Base-by-base conservation (phyloP, 1,284 basidiomycete species). In the Exobasidium rhododendri region DNA sequence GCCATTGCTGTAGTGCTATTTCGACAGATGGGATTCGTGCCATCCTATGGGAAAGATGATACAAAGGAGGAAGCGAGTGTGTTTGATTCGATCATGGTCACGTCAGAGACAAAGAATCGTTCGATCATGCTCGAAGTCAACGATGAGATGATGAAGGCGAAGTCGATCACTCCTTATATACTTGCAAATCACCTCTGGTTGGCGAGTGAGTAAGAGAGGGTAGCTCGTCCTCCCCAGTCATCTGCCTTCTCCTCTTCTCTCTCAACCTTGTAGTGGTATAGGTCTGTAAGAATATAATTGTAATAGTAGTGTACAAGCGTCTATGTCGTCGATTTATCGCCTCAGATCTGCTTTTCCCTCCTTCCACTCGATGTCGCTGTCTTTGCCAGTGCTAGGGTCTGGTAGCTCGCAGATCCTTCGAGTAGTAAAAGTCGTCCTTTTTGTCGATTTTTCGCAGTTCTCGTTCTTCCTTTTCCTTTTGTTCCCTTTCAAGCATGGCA, bases 1-100 rank as follows among this genome's bases (percentile, higher is more conserved):
- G 52, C 52, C 22, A 55, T 55, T 26, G 52, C 52, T 40, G 52
- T 44, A 20, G 40, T 17, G 14, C 40, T 55, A 3, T 55, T 55
- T 29, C 2, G 52, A 35, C n/a, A 55, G 52, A 35, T 55, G 52
- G 52, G 52, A 26, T 55, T 55, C 28, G 52, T 55, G 22, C 52
- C 52, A 26, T 55, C 29, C 29, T 55, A 55, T 32, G 17, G 14
- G 13, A 55, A 55, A 26, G 22, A 26, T 22, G 52, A 55, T 17
- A 22, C 11, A 17, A 20, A n/a, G 13, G 47, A 26, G 28, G 47
- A 24, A 28, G 2, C n/a, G 28, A 28, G 26, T 50, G 26, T 28
- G 4, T 40, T 55, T 31, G 24, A 55, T 4, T 40, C 52, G 11
- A 5, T 55, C 4, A 55, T 55, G 52, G 52, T 55, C 17, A 14